Evolutionary conservation across 306 rosid genomes (phyloP), one percentile per base, ranked within the genome.

Genomic region (Malus domestica): DNA sequence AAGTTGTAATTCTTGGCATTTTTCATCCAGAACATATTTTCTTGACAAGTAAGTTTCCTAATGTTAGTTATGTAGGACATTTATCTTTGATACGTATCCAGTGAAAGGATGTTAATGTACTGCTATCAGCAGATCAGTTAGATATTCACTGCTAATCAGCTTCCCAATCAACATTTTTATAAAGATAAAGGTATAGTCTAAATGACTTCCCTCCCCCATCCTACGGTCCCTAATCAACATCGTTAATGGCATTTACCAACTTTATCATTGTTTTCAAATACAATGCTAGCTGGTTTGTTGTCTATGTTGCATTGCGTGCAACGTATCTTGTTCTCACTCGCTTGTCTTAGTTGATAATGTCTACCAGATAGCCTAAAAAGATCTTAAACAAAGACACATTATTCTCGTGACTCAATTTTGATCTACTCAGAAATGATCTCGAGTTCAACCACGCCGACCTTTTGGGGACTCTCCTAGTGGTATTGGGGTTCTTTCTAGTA

Each of bases 1-100:
- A 90, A 92, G 97, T 81, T 57, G 60, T 66, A 61, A 59, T 42
- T 55, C 33, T 65, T 80, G 32, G 61, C 59, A 51, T 77, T 79
- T 82, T 46, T 76, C 76, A 49, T 72, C 81, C 67, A 67, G 33
- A 62, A 35, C 55, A 52, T 49, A 68, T 80, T 78, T 62, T 55
- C 69, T 35, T 35, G 9, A 35, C 40, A 35, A 35, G 40, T 35
- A 35, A 35, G 40, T 35, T 35, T 35, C 40, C 40, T 2, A 35
- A 35, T 35, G 40, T 51, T 25, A 25, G 54, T 13, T 45, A 20
- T 49, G 54, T 78, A 58, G 69, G 45, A 7, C 27, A 42, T 27
- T 38, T 25, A 25, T 30, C 71, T 32, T 46, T 27, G 18, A 59
- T 42, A 45, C 20, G n/a, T 51, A 29, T 12, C 60, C 40, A 49